phyloP scores from a whole-genome alignment of 768 basidiomycete genomes.

The Daedaleopsis sinensis region DNA sequence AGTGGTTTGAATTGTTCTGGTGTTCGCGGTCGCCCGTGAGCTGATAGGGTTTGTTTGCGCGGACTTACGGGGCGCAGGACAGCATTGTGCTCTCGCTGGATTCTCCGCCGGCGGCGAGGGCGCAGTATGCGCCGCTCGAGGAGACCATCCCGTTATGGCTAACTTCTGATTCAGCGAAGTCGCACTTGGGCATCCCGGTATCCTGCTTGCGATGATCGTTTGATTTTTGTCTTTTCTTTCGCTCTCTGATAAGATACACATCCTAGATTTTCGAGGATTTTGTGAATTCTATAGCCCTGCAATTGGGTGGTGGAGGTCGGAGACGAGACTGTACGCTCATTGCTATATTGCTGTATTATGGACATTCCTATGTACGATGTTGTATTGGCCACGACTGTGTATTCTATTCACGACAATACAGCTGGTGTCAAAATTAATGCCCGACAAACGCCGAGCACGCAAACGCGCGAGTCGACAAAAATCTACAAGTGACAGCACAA shows the following conservation, averaged over 20 bases:
- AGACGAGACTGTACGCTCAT: background rate
- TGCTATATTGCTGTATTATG: background rate
- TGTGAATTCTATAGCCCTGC: background rate
- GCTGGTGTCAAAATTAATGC: too few relatives aligned
- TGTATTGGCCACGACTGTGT: background rate
- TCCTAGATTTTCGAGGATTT: background rate
- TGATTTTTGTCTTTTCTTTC: background rate
- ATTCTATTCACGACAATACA: background rate
- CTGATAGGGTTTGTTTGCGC: background rate
- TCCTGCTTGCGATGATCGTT: background rate
- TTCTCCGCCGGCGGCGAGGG: conserved; percentile 18
- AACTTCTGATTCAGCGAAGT: conserved; percentile 27
- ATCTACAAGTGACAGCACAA: too few relatives aligned
- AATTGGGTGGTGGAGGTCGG: background rate
- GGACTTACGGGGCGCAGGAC: conserved; percentile 20
- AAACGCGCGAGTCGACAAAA: too few relatives aligned
- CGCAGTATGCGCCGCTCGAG: conserved; percentile 21
- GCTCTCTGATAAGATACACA: background rate
- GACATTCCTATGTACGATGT: background rate
- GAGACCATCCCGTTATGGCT: conserved; percentile 27
- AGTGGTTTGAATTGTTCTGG: background rate
- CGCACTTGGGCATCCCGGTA: conserved; percentile 14
- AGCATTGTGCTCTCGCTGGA: conserved; percentile 26
- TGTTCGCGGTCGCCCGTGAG: background rate
- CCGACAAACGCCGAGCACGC: too few relatives aligned